These are phyloP conservation scores for Physcia stellaris DNA, from an alignment of 495 filamentous ascomycete genomes.

Conservation along the genomic window DNA sequence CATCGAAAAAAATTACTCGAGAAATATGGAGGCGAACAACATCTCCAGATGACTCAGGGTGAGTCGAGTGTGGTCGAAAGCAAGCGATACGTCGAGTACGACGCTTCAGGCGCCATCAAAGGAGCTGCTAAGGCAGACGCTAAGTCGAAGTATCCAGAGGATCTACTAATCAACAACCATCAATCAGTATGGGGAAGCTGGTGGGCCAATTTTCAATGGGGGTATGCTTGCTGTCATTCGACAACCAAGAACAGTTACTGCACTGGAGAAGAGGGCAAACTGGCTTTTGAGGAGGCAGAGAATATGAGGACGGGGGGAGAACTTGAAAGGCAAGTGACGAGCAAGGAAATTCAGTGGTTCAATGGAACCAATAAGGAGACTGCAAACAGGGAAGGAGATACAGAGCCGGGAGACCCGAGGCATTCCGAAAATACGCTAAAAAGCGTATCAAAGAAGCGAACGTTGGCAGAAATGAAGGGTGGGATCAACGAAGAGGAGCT, in stretches of 20 bases:
- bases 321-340: slow-evolving; percentile 18
- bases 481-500: slow-evolving; percentile 70
- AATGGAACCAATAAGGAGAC: not conserved
- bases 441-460: slow-evolving; percentile 46
- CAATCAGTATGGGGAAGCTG: slow-evolving; percentile 91
- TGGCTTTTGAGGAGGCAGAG: slow-evolving; percentile 55
- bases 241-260: slow-evolving; percentile 93
- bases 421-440: slow-evolving; percentile 17
- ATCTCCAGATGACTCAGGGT: slow-evolving; percentile 45
- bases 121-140: slow-evolving; percentile 60
- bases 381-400: slow-evolving; percentile 2
- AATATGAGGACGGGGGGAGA: slow-evolving; percentile 38
- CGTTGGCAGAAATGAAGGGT: slow-evolving; percentile 58
- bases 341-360: slow-evolving; percentile 17
- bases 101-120: slow-evolving; percentile 78
- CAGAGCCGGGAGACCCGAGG: slow-evolving; percentile 12
- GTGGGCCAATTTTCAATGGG: slow-evolving; percentile 94
- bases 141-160: slow-evolving; percentile 84
- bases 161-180: slow-evolving; percentile 82
- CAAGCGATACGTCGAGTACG: slow-evolving; percentile 91
- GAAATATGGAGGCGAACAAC: slow-evolving; percentile 70
- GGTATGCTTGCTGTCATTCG: slow-evolving; percentile 93
- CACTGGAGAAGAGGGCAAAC: slow-evolving; percentile 74
- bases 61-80: slow-evolving; percentile 59
- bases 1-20: slow-evolving; percentile 61